phyloP scores from a whole-genome alignment of 805 yeast species.

The Candida boleticola region DNA sequence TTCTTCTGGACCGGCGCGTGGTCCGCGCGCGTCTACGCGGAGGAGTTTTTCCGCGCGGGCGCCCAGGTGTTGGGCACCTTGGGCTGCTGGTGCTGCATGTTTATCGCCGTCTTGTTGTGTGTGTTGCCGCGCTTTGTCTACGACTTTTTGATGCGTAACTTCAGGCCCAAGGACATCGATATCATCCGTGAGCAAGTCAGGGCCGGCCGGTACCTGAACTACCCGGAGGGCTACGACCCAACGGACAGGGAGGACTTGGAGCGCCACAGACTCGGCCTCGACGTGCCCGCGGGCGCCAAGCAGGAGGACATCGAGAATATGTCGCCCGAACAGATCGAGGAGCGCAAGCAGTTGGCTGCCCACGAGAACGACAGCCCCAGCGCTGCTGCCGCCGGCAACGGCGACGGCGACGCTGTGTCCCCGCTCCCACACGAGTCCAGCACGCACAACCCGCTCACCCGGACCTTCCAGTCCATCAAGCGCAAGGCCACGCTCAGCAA shows the following conservation, averaged over 20 bases:
- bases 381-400: not conserved
- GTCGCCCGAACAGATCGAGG: conserved; percentile 1
- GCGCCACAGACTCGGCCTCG: conserved; percentile 35
- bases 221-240: conserved; percentile 53
- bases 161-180: conserved; percentile 65
- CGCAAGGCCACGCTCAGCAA: conserved; percentile 28
- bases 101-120: conserved; percentile 53
- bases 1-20: conserved; percentile 83
- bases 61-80: conserved; percentile 59
- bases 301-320: conserved; percentile 7
- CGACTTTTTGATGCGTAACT: conserved; percentile 50
- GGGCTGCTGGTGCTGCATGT: conserved; percentile 62
- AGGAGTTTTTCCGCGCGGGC: conserved; percentile 65
- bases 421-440: not conserved
- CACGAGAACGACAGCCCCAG: conserved; percentile 6
- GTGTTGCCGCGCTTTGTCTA: conserved; percentile 59
- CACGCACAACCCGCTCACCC: conserved; percentile 15
- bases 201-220: conserved; percentile 49
- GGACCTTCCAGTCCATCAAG: conserved; percentile 35
- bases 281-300: conserved; percentile 20
- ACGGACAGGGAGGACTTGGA: conserved; percentile 45
- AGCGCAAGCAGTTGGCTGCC: not conserved
- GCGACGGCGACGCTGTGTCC: not conserved
- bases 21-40: conserved; percentile 51
- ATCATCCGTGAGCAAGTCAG: conserved; percentile 62